phyloP scores from a whole-genome alignment of 441 rosid species.

The Brassica hybrid region DNA sequence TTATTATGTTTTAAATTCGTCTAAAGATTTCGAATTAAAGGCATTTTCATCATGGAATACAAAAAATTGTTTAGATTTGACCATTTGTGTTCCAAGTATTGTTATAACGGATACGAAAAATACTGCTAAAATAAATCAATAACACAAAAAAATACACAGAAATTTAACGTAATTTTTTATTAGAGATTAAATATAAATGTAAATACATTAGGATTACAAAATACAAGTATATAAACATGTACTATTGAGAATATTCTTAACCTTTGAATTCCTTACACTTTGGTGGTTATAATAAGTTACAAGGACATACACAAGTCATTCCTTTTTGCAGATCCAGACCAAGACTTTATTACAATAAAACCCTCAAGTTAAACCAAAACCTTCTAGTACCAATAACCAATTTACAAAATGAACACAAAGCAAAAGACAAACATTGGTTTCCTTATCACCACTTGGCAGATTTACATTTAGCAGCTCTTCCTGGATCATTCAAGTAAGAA shows the following conservation, averaged over 20 bases:
- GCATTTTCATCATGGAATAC: background rate
- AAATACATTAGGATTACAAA: too few relatives aligned
- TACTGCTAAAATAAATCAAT: too few relatives aligned
- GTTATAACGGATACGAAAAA: too few relatives aligned
- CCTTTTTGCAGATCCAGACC: conserved; percentile 20
- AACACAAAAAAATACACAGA: too few relatives aligned
- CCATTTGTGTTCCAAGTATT: too few relatives aligned
- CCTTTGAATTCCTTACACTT: conserved; percentile 21
- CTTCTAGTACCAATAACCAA: conserved; percentile 43
- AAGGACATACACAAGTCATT: conserved; percentile 25
- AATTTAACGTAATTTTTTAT: too few relatives aligned
- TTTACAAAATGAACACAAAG: conserved; percentile 33
- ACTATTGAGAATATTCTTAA: background rate
- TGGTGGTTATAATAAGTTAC: background rate
- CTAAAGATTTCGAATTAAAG: background rate
- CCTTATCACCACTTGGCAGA: conserved; percentile 78
- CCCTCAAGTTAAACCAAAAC: conserved; percentile 33
- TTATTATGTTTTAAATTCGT: background rate
- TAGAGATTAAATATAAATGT: too few relatives aligned
- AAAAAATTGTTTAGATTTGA: too few relatives aligned
- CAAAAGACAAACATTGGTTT: conserved; percentile 8
- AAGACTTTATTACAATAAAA: conserved; percentile 31
- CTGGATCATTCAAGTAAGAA: conserved; percentile 58
- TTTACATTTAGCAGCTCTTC: conserved; percentile 83
- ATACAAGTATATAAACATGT: too few relatives aligned